Evolutionary conservation across 768 basidiomycete species (phyloP), one percentile per base, ranked within the genome.

Genomic region (Tricholoma bakamatsutake): DNA sequence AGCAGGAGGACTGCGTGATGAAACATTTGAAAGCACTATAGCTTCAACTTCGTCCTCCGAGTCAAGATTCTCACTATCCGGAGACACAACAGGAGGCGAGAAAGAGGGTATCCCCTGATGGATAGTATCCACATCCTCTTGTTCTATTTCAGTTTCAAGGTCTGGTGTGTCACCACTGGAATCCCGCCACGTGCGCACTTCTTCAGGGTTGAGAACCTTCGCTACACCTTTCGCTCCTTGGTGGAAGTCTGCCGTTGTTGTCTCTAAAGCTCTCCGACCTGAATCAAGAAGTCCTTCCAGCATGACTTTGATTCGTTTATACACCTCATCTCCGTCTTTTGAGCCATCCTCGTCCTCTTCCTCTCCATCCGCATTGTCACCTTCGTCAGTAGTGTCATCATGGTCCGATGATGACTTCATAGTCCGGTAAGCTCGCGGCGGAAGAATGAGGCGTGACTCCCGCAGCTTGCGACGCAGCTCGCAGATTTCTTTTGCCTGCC

Each of bases 401-500:
- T 75, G 71, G 8, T 68, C 71, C 43, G 73, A 65, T 1, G 83
- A 80, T 4, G 78, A 77, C 57, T 79, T 78, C 62, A 86, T 76
- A 27, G 76, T 83, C 42, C 73, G 76, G 65, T 73, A 90, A 0
- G 80, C 71, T 27, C 68, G 76, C 2, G 90, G 89, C 1, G 90
- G 90, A 1, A 93, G 78, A 42, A 85, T 82, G 27, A 93, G 81
- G 12, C 90, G 79, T 9, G 88, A 85, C 64, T 94, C 91, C 53
- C 93, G 84, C 47, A 95, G 73, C 63, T 85, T 90, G 31, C 91
- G 83, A 12, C 87, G 82, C 15, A 96, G 76, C 40, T 93, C 90
- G 18, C 89, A 81, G 51, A 96, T 93, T 70, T 96, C 93, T 59
- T 82, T 84, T 6, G 86, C 83, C 64, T 95, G 93, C 28, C 79